A percentile compares a stretch with the other conserved stretches of the same genome.
phyloP scores from a whole-genome alignment of 2,329 filamentous ascomycete species.

The Fusarium zealandicum region DNA sequence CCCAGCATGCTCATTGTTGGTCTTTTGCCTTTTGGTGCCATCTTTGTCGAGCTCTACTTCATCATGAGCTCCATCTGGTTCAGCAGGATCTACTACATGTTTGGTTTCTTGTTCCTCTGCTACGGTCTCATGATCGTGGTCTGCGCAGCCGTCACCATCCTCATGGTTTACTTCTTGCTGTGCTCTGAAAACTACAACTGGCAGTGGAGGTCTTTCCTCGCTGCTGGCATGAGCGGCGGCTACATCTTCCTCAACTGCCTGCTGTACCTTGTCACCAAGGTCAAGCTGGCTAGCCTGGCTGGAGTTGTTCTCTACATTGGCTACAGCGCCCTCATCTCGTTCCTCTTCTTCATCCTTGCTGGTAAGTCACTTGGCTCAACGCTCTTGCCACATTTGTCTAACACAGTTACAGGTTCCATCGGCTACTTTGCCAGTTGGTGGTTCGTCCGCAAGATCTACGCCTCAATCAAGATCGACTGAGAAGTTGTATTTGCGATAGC shows the following conservation, averaged over 20 bases:
- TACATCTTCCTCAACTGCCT: constrained; percentile 94
- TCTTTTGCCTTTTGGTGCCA: constrained; percentile 91
- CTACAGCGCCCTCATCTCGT: constrained; percentile 88
- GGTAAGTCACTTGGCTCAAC: constrained; percentile 65
- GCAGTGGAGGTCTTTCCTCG: constrained; percentile 96
- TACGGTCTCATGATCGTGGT: constrained; percentile 98
- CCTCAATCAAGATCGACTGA: constrained; percentile 97
- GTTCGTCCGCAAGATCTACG: constrained; percentile 93
- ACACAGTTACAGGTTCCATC: constrained; percentile 74
- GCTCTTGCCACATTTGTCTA: constrained; percentile 12
- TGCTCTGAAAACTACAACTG: constrained; percentile 98
- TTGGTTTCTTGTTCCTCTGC: constrained; percentile 97
- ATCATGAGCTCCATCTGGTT: constrained; percentile 99
- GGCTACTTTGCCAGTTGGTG: constrained; percentile 95
- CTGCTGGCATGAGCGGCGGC: constrained; percentile 85
- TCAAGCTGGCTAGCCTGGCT: constrained; percentile 83
- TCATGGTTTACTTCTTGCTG: constrained; percentile 95
- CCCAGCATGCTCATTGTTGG: constrained; percentile 93
- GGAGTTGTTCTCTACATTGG: constrained; percentile 92
- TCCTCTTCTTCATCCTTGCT: constrained; percentile 91
- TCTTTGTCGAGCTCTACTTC: constrained; percentile 98
- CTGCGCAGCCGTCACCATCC: constrained; percentile 86
- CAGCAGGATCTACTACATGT: constrained; percentile 99
- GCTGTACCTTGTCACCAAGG: constrained; percentile 87
- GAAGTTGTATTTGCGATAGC: background rate